These are phyloP conservation scores for Exophiala phaeomuriformis DNA, from an alignment of 2,329 filamentous ascomycete genomes.

Conservation along the genomic window DNA sequence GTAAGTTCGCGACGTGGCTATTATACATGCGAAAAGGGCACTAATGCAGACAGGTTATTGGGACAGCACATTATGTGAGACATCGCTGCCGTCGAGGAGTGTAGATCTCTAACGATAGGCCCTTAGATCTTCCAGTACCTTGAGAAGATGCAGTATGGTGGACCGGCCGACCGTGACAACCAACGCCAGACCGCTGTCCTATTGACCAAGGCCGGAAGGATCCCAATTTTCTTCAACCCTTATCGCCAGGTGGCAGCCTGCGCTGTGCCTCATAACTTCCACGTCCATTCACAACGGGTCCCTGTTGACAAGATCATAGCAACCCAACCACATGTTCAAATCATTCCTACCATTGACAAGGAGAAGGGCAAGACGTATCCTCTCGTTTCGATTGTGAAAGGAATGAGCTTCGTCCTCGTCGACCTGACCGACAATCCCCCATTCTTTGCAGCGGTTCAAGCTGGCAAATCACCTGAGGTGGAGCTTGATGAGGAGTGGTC, in stretches of 20 bases:
- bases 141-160: constrained; percentile 11
- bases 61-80: constrained; percentile 46
- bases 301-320: constrained; percentile 28
- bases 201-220: constrained; percentile 39
- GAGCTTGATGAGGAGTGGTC: constrained; percentile 30
- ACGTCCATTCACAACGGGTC: constrained; percentile 46
- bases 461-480: constrained; percentile 27
- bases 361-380: constrained; percentile 36
- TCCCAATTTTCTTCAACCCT: constrained; percentile 38
- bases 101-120: not conserved
- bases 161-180: constrained; percentile 17
- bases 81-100: not conserved
- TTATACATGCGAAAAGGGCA: not conserved
- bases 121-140: constrained; percentile 15
- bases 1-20: constrained; percentile 8
- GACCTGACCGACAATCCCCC: constrained; percentile 29
- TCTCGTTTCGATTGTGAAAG: constrained; percentile 59
- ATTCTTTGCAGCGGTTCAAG: constrained; percentile 25
- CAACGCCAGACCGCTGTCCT: constrained; percentile 23
- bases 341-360: constrained; percentile 26
- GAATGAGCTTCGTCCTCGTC: constrained; percentile 51
- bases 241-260: constrained; percentile 48
- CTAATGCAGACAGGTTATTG: constrained; percentile 40
- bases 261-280: constrained; percentile 60
- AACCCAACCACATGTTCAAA: constrained; percentile 27